Percentiles rank a stretch among this genome's conserved stretches.
These are phyloP conservation scores for Alternaria sp. DNA, from an alignment of 2,329 filamentous ascomycete species.

Conservation along the genomic window DNA sequence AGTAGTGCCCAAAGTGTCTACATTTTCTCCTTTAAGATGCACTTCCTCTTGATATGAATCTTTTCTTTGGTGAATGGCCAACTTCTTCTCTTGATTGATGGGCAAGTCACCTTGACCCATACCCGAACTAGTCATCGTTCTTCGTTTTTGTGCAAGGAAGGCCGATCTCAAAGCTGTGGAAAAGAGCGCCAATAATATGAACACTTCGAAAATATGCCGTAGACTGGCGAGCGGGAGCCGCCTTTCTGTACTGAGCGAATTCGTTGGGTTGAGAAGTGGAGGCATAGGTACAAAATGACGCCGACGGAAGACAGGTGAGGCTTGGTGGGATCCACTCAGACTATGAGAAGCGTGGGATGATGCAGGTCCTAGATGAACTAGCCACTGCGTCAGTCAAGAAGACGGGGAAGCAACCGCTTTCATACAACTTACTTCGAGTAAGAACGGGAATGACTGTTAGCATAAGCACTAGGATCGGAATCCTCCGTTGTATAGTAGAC, in stretches of 20 bases:
- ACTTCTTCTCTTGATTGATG: neutral
- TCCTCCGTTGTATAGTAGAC: constrained; percentile 32
- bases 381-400: constrained; percentile 36
- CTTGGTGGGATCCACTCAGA: constrained; percentile 27
- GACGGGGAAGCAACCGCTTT: constrained; percentile 34
- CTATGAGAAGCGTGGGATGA: constrained; percentile 26
- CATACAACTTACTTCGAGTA: constrained; percentile 41
- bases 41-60: constrained; percentile 1
- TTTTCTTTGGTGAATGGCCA: constrained; percentile 1
- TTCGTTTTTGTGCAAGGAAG: constrained; percentile 23
- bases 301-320: constrained; percentile 13
- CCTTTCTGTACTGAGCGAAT: constrained; percentile 18
- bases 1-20: neutral
- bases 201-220: constrained; percentile 17
- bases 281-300: constrained; percentile 36
- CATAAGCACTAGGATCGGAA: constrained; percentile 43
- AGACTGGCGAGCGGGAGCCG: constrained; percentile 5
- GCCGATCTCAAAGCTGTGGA: constrained; percentile 23
- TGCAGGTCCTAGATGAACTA: constrained; percentile 37
- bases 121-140: constrained; percentile 9
- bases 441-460: constrained; percentile 39
- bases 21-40: neutral
- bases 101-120: neutral
- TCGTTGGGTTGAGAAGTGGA: constrained; percentile 30
- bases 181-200: constrained; percentile 27